Evolutionary conservation across 2,329 filamentous ascomycete genomes (phyloP).

Genomic region (Beauveria varroae): DNA sequence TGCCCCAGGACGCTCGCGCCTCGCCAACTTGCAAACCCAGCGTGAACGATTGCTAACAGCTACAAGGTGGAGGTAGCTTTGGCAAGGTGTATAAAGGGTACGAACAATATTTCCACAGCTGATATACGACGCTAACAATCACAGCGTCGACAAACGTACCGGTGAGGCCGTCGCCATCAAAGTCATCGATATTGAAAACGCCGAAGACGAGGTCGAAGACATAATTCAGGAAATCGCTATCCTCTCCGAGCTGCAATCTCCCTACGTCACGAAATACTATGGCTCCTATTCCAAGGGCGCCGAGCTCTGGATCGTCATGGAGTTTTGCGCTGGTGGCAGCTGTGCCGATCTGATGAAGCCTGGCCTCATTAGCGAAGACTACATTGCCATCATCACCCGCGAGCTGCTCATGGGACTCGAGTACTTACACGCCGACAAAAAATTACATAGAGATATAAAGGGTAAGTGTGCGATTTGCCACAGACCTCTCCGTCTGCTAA

Average conservation of each 20-base stretch:
- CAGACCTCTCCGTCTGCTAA: background rate
- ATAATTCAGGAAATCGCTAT: conserved; percentile 99
- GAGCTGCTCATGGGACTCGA: conserved; percentile 86
- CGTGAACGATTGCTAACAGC: background rate
- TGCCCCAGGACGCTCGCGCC: background rate
- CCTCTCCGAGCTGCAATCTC: conserved; percentile 88
- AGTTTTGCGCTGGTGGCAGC: conserved; percentile 94
- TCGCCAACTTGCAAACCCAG: background rate
- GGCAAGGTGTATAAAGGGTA: conserved; percentile 98
- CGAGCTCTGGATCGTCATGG: conserved; percentile 99
- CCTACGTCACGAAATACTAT: conserved; percentile 96
- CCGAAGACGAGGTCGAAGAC: conserved; percentile 98
- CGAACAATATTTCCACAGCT: conserved; percentile 15
- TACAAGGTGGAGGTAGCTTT: conserved; percentile 84
- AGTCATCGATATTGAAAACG: conserved; percentile 96
- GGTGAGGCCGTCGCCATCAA: conserved; percentile 96
- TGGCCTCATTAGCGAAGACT: conserved; percentile 83
- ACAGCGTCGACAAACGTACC: conserved; percentile 81
- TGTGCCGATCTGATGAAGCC: conserved; percentile 95
- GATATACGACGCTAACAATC: conserved; percentile 7
- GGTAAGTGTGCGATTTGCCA: conserved; percentile 38
- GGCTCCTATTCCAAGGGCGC: conserved; percentile 94
- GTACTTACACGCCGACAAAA: conserved; percentile 91
- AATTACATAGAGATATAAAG: conserved; percentile 94
- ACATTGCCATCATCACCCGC: conserved; percentile 90